These are phyloP conservation scores for Oidium heveae DNA, from an alignment of 2,329 filamentous ascomycete species.

Conservation along the genomic window DNA sequence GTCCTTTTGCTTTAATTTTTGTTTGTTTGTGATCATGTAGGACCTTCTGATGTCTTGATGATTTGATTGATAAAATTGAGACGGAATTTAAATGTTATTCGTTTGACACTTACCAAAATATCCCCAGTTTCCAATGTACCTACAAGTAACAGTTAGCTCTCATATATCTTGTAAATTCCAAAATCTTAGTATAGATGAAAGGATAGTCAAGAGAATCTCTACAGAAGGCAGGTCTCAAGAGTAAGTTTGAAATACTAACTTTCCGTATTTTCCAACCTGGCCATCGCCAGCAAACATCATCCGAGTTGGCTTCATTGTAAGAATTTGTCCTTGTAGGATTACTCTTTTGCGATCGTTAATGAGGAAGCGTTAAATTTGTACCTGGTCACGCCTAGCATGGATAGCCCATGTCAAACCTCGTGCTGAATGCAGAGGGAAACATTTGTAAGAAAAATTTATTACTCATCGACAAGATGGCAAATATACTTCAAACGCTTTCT, in stretches of 20 bases:
- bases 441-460: too few relatives aligned
- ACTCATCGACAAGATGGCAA: constrained; percentile 16
- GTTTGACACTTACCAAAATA: constrained; percentile 12
- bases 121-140: constrained; percentile 14
- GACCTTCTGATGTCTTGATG: background rate
- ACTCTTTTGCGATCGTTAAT: background rate
- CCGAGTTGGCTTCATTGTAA: constrained; percentile 14
- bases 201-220: too few relatives aligned
- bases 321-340: background rate
- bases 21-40: background rate
- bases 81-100: too few relatives aligned
- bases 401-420: too few relatives aligned
- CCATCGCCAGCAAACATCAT: constrained; percentile 12
- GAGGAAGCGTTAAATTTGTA: background rate
- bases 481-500: constrained; percentile 35
- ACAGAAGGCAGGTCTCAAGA: too few relatives aligned
- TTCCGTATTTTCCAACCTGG: constrained; percentile 15
- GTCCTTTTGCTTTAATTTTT: too few relatives aligned
- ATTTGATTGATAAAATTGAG: background rate
- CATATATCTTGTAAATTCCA: background rate
- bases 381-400: too few relatives aligned
- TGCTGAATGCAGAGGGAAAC: too few relatives aligned
- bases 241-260: constrained; percentile 9
- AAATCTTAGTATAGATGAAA: too few relatives aligned
- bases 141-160: constrained; percentile 2